Conservation (phyloP, 1,284 basidiomycete genomes). For the Melampsora americana region DNA sequence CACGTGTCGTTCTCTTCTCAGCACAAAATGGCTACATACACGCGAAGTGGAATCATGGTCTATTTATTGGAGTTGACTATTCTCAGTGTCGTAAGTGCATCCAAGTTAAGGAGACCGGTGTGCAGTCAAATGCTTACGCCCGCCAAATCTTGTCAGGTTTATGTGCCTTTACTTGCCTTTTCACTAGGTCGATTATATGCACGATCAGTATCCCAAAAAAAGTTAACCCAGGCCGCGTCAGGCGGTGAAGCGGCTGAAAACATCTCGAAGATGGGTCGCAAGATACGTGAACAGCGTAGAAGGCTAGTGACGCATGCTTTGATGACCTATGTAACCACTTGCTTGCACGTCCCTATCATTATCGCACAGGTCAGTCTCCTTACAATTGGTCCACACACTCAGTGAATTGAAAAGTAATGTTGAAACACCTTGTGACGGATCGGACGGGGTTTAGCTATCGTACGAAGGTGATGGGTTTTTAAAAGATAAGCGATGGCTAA, state of each 20-base stretch:
- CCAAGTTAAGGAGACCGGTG: background rate
- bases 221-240: background rate
- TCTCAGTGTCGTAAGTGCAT: background rate
- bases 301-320: background rate
- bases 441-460: background rate
- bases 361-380: background rate
- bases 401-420: background rate
- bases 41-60: background rate
- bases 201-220: slow-evolving; percentile 2
- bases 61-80: background rate
- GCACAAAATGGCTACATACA: background rate
- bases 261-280: background rate
- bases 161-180: background rate
- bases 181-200: background rate
- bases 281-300: background rate
- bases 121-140: background rate
- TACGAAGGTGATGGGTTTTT: background rate
- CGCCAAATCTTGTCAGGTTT: background rate
- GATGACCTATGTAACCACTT: background rate
- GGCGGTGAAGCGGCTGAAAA: background rate
- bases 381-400: background rate
- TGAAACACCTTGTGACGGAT: background rate
- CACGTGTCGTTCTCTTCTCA: background rate
- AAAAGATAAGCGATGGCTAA: background rate
- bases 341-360: background rate